Evolutionary conservation across 352 stramenopile genomes (phyloP).

Genomic region (Globisporangium splendens): DNA sequence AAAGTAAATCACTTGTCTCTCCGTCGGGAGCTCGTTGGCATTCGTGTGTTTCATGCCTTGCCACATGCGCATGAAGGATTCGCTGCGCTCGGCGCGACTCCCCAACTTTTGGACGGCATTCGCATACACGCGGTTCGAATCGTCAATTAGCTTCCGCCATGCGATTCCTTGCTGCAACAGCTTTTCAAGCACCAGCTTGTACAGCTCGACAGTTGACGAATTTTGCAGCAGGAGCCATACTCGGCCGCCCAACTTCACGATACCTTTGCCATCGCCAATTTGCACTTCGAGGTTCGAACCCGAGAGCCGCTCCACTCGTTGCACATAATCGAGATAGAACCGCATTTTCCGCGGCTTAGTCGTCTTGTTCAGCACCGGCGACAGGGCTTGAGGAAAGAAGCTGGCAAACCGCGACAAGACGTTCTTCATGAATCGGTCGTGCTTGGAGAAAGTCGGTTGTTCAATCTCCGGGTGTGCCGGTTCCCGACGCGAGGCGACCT

Average conservation of each 20-base stretch:
- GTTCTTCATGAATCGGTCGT: constrained; percentile 43
- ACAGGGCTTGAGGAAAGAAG: constrained; percentile 44
- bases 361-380: constrained; percentile 55
- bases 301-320: constrained; percentile 43
- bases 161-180: constrained; percentile 35
- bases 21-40: constrained; percentile 26
- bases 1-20: constrained; percentile 49
- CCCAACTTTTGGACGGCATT: constrained; percentile 12
- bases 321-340: constrained; percentile 64
- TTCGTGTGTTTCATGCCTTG: constrained; percentile 37
- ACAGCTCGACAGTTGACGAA: constrained; percentile 37
- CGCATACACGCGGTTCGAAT: constrained; percentile 26
- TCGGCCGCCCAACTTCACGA: constrained; percentile 37
- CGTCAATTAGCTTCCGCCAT: constrained; percentile 46
- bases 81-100: constrained; percentile 21
- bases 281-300: constrained; percentile 37
- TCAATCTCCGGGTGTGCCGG: constrained; percentile 21
- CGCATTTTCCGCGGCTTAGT: constrained; percentile 71
- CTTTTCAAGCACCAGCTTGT: constrained; percentile 43
- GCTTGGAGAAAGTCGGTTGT: constrained; percentile 39
- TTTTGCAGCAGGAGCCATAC: constrained; percentile 48
- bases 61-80: constrained; percentile 53
- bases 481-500: neutral
- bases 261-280: constrained; percentile 30
- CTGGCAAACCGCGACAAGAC: constrained; percentile 52